Percentiles rank a stretch among this genome's conserved stretches.
phyloP scores from a whole-genome alignment of 345 rosid species.

The Hibiscus trionum region DNA sequence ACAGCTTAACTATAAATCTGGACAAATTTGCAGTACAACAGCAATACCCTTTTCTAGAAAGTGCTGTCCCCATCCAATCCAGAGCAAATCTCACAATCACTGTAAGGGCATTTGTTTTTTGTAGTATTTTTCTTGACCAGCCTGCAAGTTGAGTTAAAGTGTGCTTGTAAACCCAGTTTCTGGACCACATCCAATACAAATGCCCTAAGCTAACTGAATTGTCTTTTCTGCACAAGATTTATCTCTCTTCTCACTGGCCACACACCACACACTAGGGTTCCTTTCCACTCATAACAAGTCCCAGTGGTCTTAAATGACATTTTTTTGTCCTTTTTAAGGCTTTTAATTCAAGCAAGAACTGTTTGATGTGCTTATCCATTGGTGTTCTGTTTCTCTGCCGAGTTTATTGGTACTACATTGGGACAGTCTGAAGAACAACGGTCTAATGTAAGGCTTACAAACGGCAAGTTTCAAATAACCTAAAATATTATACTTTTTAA shows the following conservation, averaged over 20 bases:
- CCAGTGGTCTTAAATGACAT: conserved; percentile 8
- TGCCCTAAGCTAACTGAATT: not conserved
- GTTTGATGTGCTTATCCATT: conserved; percentile 2
- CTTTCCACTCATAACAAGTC: conserved; percentile 12
- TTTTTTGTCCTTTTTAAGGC: not conserved
- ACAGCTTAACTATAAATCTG: not conserved
- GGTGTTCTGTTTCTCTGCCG: not conserved
- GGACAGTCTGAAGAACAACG: too few species aligned
- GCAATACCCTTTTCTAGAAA: not conserved
- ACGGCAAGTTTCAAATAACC: too few species aligned
- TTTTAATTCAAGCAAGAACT: not conserved
- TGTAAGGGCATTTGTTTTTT: not conserved
- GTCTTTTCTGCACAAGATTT: not conserved
- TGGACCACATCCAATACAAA: conserved; percentile 17
- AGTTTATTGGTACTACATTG: not conserved
- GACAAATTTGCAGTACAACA: not conserved
- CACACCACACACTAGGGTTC: not conserved
- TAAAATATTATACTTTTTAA: too few species aligned
- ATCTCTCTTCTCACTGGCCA: not conserved
- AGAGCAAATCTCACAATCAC: not conserved
- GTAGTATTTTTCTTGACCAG: too few species aligned
- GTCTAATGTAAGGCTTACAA: too few species aligned
- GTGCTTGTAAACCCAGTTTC: not conserved
- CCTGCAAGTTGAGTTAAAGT: not conserved
- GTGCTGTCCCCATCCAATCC: not conserved